Base-by-base conservation (phyloP, 805 yeast species). In the Saturnispora mendoncae region DNA sequence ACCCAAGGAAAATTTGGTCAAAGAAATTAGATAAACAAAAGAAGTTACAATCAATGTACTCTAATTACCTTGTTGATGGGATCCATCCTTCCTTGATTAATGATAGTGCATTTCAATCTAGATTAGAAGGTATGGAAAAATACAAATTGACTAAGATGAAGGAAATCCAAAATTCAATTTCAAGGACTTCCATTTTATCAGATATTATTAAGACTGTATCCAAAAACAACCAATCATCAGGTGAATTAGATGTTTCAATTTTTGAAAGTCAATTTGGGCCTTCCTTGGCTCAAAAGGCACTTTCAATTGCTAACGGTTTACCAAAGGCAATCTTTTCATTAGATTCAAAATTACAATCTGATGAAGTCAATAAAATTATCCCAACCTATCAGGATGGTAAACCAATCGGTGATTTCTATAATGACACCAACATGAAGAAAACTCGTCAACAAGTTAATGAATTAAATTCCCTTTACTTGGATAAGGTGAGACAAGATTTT, bases 1-100 rank as follows among this genome's bases (percentile, higher is more conserved):
- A 72, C 53, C 87, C 87, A 29, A 65, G 65, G 53, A 68, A 64
- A 40, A 71, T 69, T 51, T 81, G 79, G 80, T 64, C 67, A 43
- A 63, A 64, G 46, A 74, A 57, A 57, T 59, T 54, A 53, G 62
- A 52, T 46, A 75, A 64, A 77, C 74, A 60, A 46, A 50, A 53
- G 41, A 54, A 53, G 44, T 67, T 59, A 51, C 67, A 68, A 42
- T 49, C 55, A 6, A 33, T 54, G 25, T 58, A 53, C 33, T 34
- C 46, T 14, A 43, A 49, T 27, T 53, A 49, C 32, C 50, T 44
- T 41, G 51, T 54, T 33, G 46, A 49, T 7, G 55, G 49, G 32
- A 45, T 44, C 38, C 42, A 49, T 27, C 56, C 54, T 12, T 52
- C 51, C 8, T 32, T 38, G 4, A 28, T 35, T 12, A 45, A 47